These are phyloP conservation scores for Clitopilus hobsonii DNA, from an alignment of 768 basidiomycete genomes.

Conservation along the genomic window DNA sequence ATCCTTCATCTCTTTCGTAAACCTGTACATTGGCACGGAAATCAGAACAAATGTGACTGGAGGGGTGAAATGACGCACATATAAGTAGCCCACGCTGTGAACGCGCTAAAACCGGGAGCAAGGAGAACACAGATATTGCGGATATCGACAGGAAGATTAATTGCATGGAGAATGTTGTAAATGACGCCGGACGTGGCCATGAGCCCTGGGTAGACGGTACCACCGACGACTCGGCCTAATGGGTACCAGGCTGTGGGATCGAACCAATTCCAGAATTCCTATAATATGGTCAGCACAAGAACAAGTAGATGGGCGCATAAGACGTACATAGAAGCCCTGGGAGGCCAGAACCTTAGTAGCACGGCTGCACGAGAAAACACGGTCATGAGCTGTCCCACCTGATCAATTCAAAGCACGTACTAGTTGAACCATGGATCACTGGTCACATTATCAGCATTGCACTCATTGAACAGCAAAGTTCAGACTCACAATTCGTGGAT, in stretches of 20 bases:
- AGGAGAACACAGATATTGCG: constrained; percentile 95
- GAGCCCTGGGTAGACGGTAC: constrained; percentile 95
- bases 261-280: constrained; percentile 99
- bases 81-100: constrained; percentile 96
- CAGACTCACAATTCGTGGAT: constrained; percentile 94
- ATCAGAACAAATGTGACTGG: not conserved
- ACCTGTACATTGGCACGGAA: constrained; percentile 41
- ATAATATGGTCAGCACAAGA: constrained; percentile 1
- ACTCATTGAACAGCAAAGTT: constrained; percentile 8
- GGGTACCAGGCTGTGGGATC: constrained; percentile 99
- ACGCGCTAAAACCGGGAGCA: constrained; percentile 93
- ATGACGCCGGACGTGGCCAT: constrained; percentile 99
- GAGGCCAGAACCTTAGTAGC: constrained; percentile 88
- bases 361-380: constrained; percentile 42
- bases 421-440: constrained; percentile 99
- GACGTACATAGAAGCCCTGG: constrained; percentile 90
- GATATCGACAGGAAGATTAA: constrained; percentile 96
- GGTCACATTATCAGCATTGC: constrained; percentile 5
- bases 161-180: constrained; percentile 80
- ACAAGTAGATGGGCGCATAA: not conserved
- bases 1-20: constrained; percentile 95
- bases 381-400: constrained; percentile 8
- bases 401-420: constrained; percentile 43
- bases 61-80: constrained; percentile 54
- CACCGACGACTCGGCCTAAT: constrained; percentile 95